Conservation (phyloP, 768 basidiomycete genomes). For the Trichaptum fuscoviolaceum region DNA sequence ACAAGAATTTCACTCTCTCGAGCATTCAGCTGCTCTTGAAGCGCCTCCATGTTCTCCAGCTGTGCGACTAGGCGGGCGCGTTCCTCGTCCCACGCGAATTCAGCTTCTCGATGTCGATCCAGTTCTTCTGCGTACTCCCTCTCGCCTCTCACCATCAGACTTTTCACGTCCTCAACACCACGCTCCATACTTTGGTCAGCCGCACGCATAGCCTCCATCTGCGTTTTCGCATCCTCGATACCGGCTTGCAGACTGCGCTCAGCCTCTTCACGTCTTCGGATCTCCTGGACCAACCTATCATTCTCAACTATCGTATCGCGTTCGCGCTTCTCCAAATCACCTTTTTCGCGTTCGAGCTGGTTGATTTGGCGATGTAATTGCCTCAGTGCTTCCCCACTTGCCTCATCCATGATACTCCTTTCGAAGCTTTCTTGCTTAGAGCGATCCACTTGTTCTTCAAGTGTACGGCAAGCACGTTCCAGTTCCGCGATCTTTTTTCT, state of each 20-base stretch:
- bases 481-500: conserved; percentile 75
- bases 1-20: conserved; percentile 41
- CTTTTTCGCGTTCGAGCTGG: conserved; percentile 64
- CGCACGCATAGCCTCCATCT: conserved; percentile 46
- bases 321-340: conserved; percentile 40
- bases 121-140: conserved; percentile 27
- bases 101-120: conserved; percentile 35
- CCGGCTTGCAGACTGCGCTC: conserved; percentile 50
- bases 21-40: conserved; percentile 33
- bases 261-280: conserved; percentile 45
- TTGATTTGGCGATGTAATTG: conserved; percentile 77
- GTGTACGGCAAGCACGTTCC: conserved; percentile 55
- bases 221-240: conserved; percentile 49
- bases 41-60: conserved; percentile 28
- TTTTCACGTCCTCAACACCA: conserved; percentile 21
- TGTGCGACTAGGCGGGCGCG: conserved; percentile 40
- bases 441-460: conserved; percentile 86
- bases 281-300: conserved; percentile 35
- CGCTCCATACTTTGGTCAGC: conserved; percentile 19
- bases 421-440: conserved; percentile 79
- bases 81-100: conserved; percentile 48
- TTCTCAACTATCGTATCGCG: conserved; percentile 41
- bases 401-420: conserved; percentile 78
- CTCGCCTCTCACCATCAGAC: conserved; percentile 28
- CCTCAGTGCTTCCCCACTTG: conserved; percentile 72